These are phyloP conservation scores for Teunomyces lycoperdinae DNA, from an alignment of 805 yeast species.

Conservation along the genomic window DNA sequence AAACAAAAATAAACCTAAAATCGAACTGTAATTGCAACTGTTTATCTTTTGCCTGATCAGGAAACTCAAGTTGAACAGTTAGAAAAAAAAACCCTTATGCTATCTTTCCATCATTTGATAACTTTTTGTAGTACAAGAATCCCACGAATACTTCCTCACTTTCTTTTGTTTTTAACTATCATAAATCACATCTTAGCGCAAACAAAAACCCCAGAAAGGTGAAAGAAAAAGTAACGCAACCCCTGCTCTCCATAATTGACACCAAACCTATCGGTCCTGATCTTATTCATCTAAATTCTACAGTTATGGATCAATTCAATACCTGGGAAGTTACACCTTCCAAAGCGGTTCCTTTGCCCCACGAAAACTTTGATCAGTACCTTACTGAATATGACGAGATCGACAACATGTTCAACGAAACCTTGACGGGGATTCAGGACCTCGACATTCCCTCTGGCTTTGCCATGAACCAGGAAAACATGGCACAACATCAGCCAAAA, in stretches of 20 bases:
- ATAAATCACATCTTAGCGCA: too few relatives aligned
- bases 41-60: constrained; percentile 22
- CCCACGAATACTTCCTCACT: constrained; percentile 1
- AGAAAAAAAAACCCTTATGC: constrained; percentile 1
- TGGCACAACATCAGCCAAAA: constrained; percentile 13
- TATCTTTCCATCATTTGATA: constrained; percentile 3
- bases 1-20: constrained; percentile 2
- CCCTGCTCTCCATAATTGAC: too few relatives aligned
- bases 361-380: constrained; percentile 52
- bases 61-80: constrained; percentile 10
- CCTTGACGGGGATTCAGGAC: constrained; percentile 55
- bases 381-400: constrained; percentile 45
- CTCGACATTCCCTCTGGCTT: constrained; percentile 58
- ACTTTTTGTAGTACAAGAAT: constrained; percentile 1
- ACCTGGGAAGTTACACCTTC: constrained; percentile 26
- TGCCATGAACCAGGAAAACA: constrained; percentile 15
- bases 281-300: not conserved
- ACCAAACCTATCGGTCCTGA: not conserved
- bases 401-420: constrained; percentile 55
- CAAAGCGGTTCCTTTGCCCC: constrained; percentile 47
- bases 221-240: too few relatives aligned
- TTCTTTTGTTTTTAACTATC: not conserved
- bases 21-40: constrained; percentile 13
- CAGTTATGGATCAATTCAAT: constrained; percentile 19
- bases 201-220: too few relatives aligned